These are phyloP conservation scores for Stemphylium beticola DNA, from an alignment of 2,329 filamentous ascomycete species.

Conservation along the genomic window DNA sequence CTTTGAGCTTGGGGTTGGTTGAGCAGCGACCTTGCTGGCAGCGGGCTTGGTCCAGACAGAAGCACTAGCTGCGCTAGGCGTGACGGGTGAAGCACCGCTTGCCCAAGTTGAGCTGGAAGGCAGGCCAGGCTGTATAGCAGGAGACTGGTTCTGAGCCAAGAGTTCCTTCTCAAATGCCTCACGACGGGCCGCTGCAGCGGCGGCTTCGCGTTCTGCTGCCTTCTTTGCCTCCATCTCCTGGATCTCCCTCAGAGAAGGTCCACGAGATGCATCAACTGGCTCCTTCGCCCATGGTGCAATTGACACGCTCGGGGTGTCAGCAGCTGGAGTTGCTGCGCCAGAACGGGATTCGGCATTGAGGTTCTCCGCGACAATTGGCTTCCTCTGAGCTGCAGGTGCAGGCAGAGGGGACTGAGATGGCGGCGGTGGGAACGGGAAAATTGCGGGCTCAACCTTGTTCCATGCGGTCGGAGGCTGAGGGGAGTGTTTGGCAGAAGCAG, in stretches of 20 bases:
- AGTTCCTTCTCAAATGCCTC: slow-evolving; percentile 81
- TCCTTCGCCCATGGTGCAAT: slow-evolving; percentile 97
- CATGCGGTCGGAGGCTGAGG: slow-evolving; percentile 62
- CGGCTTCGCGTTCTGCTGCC: slow-evolving; percentile 85
- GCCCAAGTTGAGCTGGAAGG: slow-evolving; percentile 92
- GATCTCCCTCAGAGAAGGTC: slow-evolving; percentile 93
- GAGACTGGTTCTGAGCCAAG: slow-evolving; percentile 65
- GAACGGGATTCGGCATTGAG: slow-evolving; percentile 70
- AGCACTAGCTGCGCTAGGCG: slow-evolving; percentile 55
- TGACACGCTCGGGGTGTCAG: slow-evolving; percentile 70
- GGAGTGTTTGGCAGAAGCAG: slow-evolving; percentile 66
- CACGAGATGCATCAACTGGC: slow-evolving; percentile 72
- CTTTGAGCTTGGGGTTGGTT: slow-evolving; percentile 61
- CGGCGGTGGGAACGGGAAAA: slow-evolving; percentile 78
- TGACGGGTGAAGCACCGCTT: slow-evolving; percentile 70
- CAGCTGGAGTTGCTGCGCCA: slow-evolving; percentile 75
- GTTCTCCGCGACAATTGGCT: slow-evolving; percentile 81
- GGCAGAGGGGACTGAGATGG: slow-evolving; percentile 82
- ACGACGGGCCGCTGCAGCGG: slow-evolving; percentile 77
- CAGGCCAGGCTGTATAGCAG: slow-evolving; percentile 73
- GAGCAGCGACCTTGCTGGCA: slow-evolving; percentile 56
- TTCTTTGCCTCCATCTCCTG: slow-evolving; percentile 94
- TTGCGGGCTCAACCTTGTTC: slow-evolving; percentile 70
- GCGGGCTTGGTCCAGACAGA: slow-evolving; percentile 69
- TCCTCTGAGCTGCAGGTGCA: slow-evolving; percentile 86